phyloP scores from a whole-genome alignment of 1,284 basidiomycete species.

The Flammula alnicola region DNA sequence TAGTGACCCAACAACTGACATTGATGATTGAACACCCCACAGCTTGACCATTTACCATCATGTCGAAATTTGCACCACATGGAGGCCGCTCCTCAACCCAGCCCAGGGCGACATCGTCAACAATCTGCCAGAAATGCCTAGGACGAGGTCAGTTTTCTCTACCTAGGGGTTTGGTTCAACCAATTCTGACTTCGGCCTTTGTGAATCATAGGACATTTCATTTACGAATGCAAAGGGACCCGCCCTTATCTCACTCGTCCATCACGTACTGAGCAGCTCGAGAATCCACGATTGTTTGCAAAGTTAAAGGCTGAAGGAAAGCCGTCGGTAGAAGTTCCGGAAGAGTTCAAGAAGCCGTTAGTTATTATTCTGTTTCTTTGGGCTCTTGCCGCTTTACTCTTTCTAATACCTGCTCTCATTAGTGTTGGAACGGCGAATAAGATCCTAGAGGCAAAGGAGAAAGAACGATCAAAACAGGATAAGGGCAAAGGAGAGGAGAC shows the following conservation, averaged over 20 bases:
- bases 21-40: background rate
- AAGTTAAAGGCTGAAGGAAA: conserved; percentile 69
- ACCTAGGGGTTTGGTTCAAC: too few species aligned
- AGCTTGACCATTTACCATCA: conserved; percentile 30
- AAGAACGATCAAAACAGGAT: conserved; percentile 55
- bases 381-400: background rate
- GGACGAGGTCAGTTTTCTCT: conserved; percentile 50
- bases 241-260: conserved; percentile 79
- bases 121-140: conserved; percentile 81
- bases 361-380: conserved; percentile 31
- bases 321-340: conserved; percentile 76
- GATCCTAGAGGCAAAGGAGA: conserved; percentile 76
- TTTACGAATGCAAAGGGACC: conserved; percentile 74
- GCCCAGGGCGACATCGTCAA: conserved; percentile 63
- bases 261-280: conserved; percentile 75
- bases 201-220: conserved; percentile 76
- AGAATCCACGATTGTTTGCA: conserved; percentile 66
- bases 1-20: background rate
- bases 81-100: conserved; percentile 54
- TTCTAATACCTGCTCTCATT: conserved; percentile 9
- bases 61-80: conserved; percentile 86
- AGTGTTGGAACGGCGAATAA: conserved; percentile 75
- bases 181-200: too few species aligned
- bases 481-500: conserved; percentile 44
- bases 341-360: conserved; percentile 80